A percentile compares a stretch with the other conserved stretches of the same genome.
These are phyloP conservation scores for Gonium pectorale DNA, from an alignment of 139 green algal species.

Conservation along the genomic window DNA sequence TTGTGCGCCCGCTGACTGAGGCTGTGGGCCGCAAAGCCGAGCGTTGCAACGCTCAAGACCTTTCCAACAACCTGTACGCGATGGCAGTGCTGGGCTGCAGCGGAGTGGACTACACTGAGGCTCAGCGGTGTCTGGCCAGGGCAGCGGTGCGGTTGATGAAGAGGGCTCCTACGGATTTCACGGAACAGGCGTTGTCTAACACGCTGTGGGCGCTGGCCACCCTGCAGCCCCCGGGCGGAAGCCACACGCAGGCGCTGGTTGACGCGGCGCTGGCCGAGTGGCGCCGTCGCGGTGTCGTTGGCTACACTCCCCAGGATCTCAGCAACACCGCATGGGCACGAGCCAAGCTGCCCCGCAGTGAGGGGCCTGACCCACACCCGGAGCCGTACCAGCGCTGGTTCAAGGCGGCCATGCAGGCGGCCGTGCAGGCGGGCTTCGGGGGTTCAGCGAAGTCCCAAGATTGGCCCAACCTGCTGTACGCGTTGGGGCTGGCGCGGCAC, in stretches of 20 bases:
- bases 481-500: not conserved
- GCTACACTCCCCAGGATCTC: not conserved
- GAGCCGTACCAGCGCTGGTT: not conserved
- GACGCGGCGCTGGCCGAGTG: not conserved
- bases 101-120: not conserved
- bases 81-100: not conserved
- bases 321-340: not conserved
- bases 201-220: slow-evolving; percentile 17
- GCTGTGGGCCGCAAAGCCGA: too few species aligned
- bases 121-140: too few species aligned
- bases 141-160: too few species aligned
- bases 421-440: not conserved
- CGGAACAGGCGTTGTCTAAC: not conserved
- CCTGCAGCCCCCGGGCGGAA: not conserved
- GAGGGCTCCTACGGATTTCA: not conserved
- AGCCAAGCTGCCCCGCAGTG: not conserved
- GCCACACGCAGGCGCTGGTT: not conserved
- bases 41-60: not conserved
- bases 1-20: not conserved
- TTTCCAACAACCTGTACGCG: not conserved
- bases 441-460: not conserved
- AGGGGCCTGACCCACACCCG: too few species aligned
- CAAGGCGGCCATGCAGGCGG: not conserved
- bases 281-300: not conserved
- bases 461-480: not conserved